Evolutionary conservation across 306 rosid genomes (phyloP), one percentile per base, ranked within the genome.

Genomic region (Cicer judaicum): DNA sequence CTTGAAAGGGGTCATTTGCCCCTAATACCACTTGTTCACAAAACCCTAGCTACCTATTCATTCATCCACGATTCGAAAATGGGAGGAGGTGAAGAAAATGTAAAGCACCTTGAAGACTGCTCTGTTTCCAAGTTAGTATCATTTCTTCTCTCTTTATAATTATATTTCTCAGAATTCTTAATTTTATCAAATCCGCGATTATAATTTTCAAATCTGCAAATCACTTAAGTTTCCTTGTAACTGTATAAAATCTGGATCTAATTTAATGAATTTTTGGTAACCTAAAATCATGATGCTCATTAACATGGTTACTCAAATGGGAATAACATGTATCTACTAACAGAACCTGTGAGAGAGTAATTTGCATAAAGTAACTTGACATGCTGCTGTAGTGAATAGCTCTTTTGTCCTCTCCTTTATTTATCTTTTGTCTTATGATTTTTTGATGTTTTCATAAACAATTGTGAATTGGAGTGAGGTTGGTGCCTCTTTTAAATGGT

Each of bases 61-160:
- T 75, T 21, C 9, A 21, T n/a, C 16, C 3, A 19, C 53, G 13
- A 55, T 10, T 60, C 64, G 8, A 13, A 40, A 75, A 93, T 91
- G 98, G 90, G 81, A 68, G 89, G 78, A 54, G 72, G 83, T 64
- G 86, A 93, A 80, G 98, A 89, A 73, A 75, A 71, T 41, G 95
- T 89, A 13, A 93, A 93, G 86, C 90, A 93, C 56, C 86, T 91
- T 55, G 96, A 88, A 76, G 97, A 93, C 13, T 91, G 98, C 79
- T 89, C 98, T 1, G 97, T 93, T 67, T 81, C 97, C 81, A 91
- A 93, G 97, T 91, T 14, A 80, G 91, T 83, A 16, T 11, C 68
- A 36, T 64, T 53, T 46, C 40, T 43, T 47, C 34, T 43, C 8
- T 6, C 41, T 19, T 36, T 65, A 7, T 29, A 3, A 24, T 16